Evolutionary conservation across 768 basidiomycete species (phyloP).

Genomic region (Pleurotus pulmonarius): DNA sequence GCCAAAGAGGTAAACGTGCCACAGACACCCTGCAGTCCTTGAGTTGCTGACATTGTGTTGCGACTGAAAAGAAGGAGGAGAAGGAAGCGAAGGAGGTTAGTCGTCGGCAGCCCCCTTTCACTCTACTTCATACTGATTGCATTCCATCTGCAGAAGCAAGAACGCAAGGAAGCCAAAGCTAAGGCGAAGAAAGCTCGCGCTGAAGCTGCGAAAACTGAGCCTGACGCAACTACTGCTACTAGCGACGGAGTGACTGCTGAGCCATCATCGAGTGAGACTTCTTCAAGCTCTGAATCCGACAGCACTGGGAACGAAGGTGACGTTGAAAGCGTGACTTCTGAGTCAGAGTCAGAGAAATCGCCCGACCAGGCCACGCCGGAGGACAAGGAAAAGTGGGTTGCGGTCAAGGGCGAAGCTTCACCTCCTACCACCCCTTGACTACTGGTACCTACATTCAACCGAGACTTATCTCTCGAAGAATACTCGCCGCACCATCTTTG

Average conservation of each 20-base stretch:
- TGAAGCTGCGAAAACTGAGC: slow-evolving; percentile 29
- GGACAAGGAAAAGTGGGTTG: slow-evolving; percentile 69
- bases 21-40: slow-evolving; percentile 3
- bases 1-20: slow-evolving; percentile 34
- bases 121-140: slow-evolving; percentile 6
- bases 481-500: slow-evolving; percentile 1
- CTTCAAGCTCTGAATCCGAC: slow-evolving; percentile 58
- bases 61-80: slow-evolving; percentile 39
- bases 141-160: slow-evolving; percentile 31
- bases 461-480: slow-evolving; percentile 1
- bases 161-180: slow-evolving; percentile 51
- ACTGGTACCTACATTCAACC: neutral
- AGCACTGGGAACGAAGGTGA: slow-evolving; percentile 66
- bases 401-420: slow-evolving; percentile 49
- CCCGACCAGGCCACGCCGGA: slow-evolving; percentile 27
- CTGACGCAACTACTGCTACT: slow-evolving; percentile 22
- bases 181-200: slow-evolving; percentile 49
- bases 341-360: slow-evolving; percentile 58
- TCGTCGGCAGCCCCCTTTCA: neutral
- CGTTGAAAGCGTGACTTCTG: slow-evolving; percentile 70
- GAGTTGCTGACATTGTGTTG: slow-evolving; percentile 1
- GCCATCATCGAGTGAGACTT: slow-evolving; percentile 21
- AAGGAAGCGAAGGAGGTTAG: slow-evolving; percentile 49
- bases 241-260: slow-evolving; percentile 14
- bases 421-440: slow-evolving; percentile 16